Conservation (phyloP, 169 alveolate genomes). For the Toxoplasma gondii region DNA sequence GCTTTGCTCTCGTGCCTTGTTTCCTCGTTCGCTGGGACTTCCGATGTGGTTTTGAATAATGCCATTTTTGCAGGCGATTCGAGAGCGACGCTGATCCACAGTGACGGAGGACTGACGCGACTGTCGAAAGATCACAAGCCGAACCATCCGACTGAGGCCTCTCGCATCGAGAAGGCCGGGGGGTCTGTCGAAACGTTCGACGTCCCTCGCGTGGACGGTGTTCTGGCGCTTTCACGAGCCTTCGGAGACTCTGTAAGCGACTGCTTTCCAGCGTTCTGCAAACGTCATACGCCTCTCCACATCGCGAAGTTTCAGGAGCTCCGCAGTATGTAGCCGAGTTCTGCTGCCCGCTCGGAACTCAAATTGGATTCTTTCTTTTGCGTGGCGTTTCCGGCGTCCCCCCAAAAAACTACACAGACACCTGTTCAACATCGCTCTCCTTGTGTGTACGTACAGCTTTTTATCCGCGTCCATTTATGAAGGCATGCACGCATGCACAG, state of each 20-base stretch:
- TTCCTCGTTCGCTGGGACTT: no score
- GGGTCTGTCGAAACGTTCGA: background rate
- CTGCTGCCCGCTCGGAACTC: background rate
- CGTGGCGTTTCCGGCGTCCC: no score
- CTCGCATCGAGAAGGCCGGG: conserved; percentile 37
- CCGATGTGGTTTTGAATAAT: no score
- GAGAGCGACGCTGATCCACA: conserved; percentile 16
- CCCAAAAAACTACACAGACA: no score
- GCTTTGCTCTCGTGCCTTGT: background rate
- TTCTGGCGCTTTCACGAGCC: conserved; percentile 40
- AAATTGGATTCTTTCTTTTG: no score
- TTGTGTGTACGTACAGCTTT: no score
- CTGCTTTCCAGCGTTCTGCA: background rate
- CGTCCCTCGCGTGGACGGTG: conserved; percentile 41
- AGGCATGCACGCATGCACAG: no score
- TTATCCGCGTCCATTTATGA: no score
- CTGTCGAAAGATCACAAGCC: conserved; percentile 46
- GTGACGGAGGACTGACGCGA: conserved; percentile 38
- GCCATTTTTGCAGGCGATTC: conserved; percentile 19
- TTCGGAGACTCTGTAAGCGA: conserved; percentile 31
- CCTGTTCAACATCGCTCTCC: no score
- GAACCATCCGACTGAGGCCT: background rate
- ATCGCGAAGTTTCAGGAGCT: no score
- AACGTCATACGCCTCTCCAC: no score
- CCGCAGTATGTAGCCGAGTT: no score